Base-by-base conservation (phyloP, 176 grass and related monocot genomes). In the Cocos nucifera region DNA sequence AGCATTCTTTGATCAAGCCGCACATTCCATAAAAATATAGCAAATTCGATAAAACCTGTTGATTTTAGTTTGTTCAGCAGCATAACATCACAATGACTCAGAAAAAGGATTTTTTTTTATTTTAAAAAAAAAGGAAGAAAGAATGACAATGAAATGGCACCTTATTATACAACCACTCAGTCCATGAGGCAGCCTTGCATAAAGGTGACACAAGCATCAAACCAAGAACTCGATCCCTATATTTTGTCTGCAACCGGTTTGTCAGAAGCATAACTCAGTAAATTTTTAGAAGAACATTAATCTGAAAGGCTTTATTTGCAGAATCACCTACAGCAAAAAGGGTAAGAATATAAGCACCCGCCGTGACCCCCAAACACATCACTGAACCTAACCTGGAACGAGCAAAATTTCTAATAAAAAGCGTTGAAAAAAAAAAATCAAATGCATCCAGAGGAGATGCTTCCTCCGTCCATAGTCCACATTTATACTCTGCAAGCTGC, bases 171-270 rank as follows among this genome's bases (percentile, higher is more conserved):
- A 97, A 62, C 92, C 92, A 97, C 57, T 97, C 87, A 19, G 77
- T 97, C 92, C 92, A 97, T 63, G 92, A 91, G 61, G 92, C 83
- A 32, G 92, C 78, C 80, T 97, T 97, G 80, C 92, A 97, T 50
- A 97, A 62, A 78, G 92, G 92, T 49, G 92, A 97, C 27, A 97
- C 81, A 49, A 97, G 77, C 65, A 97, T 97, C 15, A 97, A 70
- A 61, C 92, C 92, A 69, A 82, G 66, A 79, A 97, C 87, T 14
- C 87, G 79, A 39, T 91, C 83, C 19, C 65, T 73, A 49, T 91
- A 88, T 59, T 91, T 90, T 14, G 83, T 80, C 92, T 91, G 69
- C 69, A 64, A 49, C 35, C 35, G 10, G 35, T 12, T 14, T 44
- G 35, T 44, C 5, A 44, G 35, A 44, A 44, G 10, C 8, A 44